Evolutionary conservation across 2,329 filamentous ascomycete species (phyloP), one percentile per base, ranked within the genome.

Genomic region (Delphinella strobiligena): DNA sequence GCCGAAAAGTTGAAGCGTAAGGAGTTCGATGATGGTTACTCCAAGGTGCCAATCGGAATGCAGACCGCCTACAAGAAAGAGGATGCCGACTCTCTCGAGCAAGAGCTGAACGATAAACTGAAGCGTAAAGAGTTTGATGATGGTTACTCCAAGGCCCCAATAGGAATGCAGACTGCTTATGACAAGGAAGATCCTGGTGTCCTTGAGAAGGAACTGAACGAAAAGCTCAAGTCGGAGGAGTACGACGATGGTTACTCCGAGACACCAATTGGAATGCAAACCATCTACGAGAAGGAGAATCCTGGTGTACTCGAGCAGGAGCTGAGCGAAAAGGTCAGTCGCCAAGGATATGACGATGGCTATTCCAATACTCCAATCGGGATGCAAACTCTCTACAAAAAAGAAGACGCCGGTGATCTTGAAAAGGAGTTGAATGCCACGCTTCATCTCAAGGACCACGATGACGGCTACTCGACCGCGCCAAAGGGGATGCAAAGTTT

Each of bases 61-160:
- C 63, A 74, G 47, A 66, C 61, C 7, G 65, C 63, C 31, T 72
- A 66, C 46, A 50, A 52, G 3, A 58, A 66, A 40, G 71, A 73
- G 46, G 31, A 31, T n/a, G 5, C 17, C 12, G 18, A 11, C 5
- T 18, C 24, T 5, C 38, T 31, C 12, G n/a, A 35, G 10, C 46
- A 11, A n/a, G 45, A 47, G 17, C 31, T 42, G 8, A 16, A 39
- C 15, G 31, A 34, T 10, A 15, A 19, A 5, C 17, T 36, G 32
- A 17, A 34, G 16, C 8, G 19, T 4, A 12, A n/a, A 12, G 32
- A 34, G 11, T 11, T 16, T 3, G 11, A 38, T 19, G 42, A 47
- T 31, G 42, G 32, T 4, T 43, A 41, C 27, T 41, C 42, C 3
- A 41, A 24, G n/a, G 18, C 31, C 14, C 40, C 45, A 8, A 47